phyloP scores from a whole-genome alignment of 257 asterid species.

The Coffea eugenioides region DNA sequence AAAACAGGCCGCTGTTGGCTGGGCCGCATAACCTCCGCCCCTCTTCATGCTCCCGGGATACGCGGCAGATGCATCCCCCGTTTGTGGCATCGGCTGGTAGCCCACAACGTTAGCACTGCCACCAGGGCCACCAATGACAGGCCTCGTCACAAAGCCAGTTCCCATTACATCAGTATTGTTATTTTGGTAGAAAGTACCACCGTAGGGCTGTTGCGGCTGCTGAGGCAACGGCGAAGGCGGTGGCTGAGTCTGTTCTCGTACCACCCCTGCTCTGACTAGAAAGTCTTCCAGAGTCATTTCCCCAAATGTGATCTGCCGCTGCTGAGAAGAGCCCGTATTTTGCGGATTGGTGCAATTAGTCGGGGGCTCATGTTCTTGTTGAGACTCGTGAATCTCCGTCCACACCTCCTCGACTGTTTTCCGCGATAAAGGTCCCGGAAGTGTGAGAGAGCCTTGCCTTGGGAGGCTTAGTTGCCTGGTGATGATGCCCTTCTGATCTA shows the following conservation, averaged over 20 bases:
- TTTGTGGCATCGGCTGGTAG: constrained; percentile 38
- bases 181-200: constrained; percentile 38
- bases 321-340: constrained; percentile 32
- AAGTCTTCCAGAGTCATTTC: constrained; percentile 90
- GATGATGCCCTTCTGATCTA: constrained; percentile 22
- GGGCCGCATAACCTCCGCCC: constrained; percentile 40
- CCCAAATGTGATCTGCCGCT: constrained; percentile 56
- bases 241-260: constrained; percentile 39
- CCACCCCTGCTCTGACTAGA: constrained; percentile 70
- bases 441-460: constrained; percentile 60
- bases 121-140: constrained; percentile 15
- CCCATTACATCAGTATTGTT: constrained; percentile 21
- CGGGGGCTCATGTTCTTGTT: constrained; percentile 17
- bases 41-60: constrained; percentile 38
- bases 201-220: constrained; percentile 23
- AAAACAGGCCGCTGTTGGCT: constrained; percentile 20
- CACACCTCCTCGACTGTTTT: constrained; percentile 85
- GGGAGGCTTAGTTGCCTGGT: constrained; percentile 46
- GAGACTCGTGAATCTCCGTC: constrained; percentile 55
- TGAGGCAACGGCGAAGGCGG: constrained; percentile 36
- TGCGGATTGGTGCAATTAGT: constrained; percentile 17
- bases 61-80: constrained; percentile 26
- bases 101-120: constrained; percentile 10
- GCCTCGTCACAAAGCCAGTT: constrained; percentile 29
- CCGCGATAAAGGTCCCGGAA: constrained; percentile 58